A percentile compares a stretch with the other conserved stretches of the same genome.
phyloP scores from a whole-genome alignment of 345 rosid species.

The Isatis tinctoria region DNA sequence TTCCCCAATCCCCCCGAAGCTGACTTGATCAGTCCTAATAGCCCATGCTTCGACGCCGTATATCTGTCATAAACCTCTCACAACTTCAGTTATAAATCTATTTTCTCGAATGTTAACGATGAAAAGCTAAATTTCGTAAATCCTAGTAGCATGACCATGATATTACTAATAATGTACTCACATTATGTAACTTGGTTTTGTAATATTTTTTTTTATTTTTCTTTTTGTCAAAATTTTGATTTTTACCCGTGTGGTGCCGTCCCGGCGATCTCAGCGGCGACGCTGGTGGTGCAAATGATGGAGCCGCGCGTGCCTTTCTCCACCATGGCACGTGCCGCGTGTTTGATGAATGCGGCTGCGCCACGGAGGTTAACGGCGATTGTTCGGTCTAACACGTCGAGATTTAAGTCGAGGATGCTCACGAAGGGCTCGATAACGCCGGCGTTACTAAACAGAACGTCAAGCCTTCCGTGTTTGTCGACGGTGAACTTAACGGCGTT shows the following conservation, averaged over 20 bases:
- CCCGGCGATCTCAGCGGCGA: slow-evolving; percentile 53
- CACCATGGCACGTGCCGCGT: slow-evolving; percentile 81
- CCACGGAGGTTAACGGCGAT: slow-evolving; percentile 74
- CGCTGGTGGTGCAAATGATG: slow-evolving; percentile 74
- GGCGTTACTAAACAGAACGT: slow-evolving; percentile 78
- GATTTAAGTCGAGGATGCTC: slow-evolving; percentile 60
- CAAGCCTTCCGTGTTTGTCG: slow-evolving; percentile 53
- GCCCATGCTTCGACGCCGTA: slow-evolving; percentile 73
- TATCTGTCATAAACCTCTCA: slow-evolving; percentile 29
- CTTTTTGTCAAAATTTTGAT: background rate
- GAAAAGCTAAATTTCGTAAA: too few species aligned
- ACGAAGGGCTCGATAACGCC: slow-evolving; percentile 61
- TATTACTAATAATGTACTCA: background rate
- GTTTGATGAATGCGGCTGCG: slow-evolving; percentile 69
- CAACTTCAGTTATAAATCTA: background rate
- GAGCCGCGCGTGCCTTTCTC: slow-evolving; percentile 61
- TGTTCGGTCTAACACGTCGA: slow-evolving; percentile 48
- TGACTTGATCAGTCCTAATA: slow-evolving; percentile 64
- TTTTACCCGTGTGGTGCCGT: slow-evolving; percentile 60
- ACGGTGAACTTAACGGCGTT: slow-evolving; percentile 50
- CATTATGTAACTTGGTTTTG: background rate
- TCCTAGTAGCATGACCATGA: background rate
- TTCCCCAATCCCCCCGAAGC: slow-evolving; percentile 75
- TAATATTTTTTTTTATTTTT: background rate
- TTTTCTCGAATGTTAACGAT: too few species aligned